Percentiles rank a stretch among this genome's conserved stretches.
These are phyloP conservation scores for Fusarium sp. DNA, from an alignment of 2,329 filamentous ascomycete species.

Conservation along the genomic window DNA sequence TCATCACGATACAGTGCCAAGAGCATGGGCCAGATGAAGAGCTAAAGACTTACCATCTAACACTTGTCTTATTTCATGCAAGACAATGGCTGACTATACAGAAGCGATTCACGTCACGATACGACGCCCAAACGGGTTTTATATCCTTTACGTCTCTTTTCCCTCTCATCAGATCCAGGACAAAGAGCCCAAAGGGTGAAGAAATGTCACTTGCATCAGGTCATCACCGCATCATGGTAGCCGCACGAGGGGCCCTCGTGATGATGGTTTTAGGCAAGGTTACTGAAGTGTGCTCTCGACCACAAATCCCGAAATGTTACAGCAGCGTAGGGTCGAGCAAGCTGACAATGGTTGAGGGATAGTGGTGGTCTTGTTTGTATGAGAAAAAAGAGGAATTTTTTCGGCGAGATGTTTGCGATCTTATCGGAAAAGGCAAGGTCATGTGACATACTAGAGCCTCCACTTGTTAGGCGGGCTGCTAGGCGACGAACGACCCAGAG, in stretches of 20 bases:
- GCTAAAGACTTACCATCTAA: slow-evolving; percentile 32
- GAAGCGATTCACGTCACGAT: neutral
- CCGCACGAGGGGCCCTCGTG: slow-evolving; percentile 73
- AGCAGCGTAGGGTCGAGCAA: slow-evolving; percentile 53
- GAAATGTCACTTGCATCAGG: slow-evolving; percentile 72
- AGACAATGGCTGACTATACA: neutral
- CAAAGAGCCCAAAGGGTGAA: slow-evolving; percentile 10
- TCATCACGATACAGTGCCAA: slow-evolving; percentile 47
- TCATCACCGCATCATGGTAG: slow-evolving; percentile 76
- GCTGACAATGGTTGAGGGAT: slow-evolving; percentile 55
- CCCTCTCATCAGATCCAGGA: slow-evolving; percentile 6
- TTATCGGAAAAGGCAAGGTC: slow-evolving; percentile 34
- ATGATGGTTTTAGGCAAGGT: slow-evolving; percentile 76
- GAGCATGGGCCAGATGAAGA: slow-evolving; percentile 2
- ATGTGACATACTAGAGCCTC: slow-evolving; percentile 32
- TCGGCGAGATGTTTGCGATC: slow-evolving; percentile 15
- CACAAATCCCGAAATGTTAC: slow-evolving; percentile 63
- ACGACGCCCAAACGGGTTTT: neutral
- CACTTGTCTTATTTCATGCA: neutral
- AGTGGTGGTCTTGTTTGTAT: slow-evolving; percentile 58
- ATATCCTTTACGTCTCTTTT: neutral
- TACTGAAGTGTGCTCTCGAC: slow-evolving; percentile 66
- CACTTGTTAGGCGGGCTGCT: neutral
- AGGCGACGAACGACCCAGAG: neutral
- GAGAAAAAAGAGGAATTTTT: slow-evolving; percentile 46